A percentile compares a stretch with the other conserved stretches of the same genome.
Evolutionary conservation across 169 alveolate species (phyloP).

Genomic region (Theileria annulata): DNA sequence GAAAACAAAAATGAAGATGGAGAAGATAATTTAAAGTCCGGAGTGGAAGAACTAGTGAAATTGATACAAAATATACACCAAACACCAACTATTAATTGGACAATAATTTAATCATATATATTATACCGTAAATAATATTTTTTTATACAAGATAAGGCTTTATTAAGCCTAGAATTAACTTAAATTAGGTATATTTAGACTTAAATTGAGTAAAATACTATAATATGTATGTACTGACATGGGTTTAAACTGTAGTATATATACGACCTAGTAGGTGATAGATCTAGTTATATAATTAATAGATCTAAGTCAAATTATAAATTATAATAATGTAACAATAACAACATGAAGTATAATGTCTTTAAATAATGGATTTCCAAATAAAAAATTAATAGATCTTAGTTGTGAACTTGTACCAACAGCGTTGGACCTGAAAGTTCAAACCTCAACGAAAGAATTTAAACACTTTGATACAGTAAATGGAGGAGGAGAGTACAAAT

Average conservation of each 20-base stretch:
- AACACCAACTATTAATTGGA: slow-evolving; percentile 10
- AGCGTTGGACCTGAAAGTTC: background rate
- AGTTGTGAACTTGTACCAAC: background rate
- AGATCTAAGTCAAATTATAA: background rate
- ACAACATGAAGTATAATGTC: background rate
- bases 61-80: background rate
- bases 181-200: background rate
- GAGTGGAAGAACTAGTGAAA: background rate
- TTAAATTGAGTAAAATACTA: background rate
- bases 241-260: background rate
- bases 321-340: background rate
- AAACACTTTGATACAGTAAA: background rate
- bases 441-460: background rate
- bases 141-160: background rate
- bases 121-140: background rate
- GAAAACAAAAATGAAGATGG: background rate
- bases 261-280: background rate
- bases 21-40: background rate
- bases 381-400: too few species aligned
- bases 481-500: background rate
- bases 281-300: background rate
- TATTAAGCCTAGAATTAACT: background rate
- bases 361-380: background rate
- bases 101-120: background rate
- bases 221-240: background rate